phyloP scores from a whole-genome alignment of 2,329 filamentous ascomycete species.

The Fusarium sp. region DNA sequence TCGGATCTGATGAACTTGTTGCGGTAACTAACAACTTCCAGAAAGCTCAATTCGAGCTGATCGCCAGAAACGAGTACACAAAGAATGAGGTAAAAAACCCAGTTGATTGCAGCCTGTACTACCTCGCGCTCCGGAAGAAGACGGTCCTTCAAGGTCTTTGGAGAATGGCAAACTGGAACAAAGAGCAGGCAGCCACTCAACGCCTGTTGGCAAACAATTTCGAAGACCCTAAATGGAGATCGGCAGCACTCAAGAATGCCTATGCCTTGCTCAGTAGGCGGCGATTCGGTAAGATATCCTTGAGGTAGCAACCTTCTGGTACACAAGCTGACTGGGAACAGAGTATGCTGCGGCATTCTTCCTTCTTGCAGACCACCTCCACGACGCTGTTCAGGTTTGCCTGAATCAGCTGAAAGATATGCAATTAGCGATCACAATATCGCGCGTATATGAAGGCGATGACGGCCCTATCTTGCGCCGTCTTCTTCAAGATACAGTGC shows the following conservation, averaged over 20 bases:
- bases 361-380: slow-evolving; percentile 83
- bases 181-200: slow-evolving; percentile 83
- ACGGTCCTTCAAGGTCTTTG: slow-evolving; percentile 88
- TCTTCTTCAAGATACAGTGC: slow-evolving; percentile 81
- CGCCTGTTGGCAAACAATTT: slow-evolving; percentile 92
- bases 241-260: slow-evolving; percentile 91
- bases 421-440: slow-evolving; percentile 88
- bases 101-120: slow-evolving; percentile 89
- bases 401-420: slow-evolving; percentile 87
- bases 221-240: slow-evolving; percentile 84
- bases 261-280: slow-evolving; percentile 93
- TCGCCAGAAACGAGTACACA: slow-evolving; percentile 93
- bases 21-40: slow-evolving; percentile 28
- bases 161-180: slow-evolving; percentile 92
- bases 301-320: neutral
- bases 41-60: slow-evolving; percentile 80
- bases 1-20: neutral
- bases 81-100: slow-evolving; percentile 88
- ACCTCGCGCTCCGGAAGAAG: slow-evolving; percentile 91
- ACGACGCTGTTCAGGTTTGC: slow-evolving; percentile 87
- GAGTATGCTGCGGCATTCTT: slow-evolving; percentile 98
- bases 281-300: slow-evolving; percentile 73
- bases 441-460: slow-evolving; percentile 89
- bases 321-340: slow-evolving; percentile 55
- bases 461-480: slow-evolving; percentile 76